Base-by-base conservation (phyloP, 164 flowering plant species). In the Berberis thunbergii region DNA sequence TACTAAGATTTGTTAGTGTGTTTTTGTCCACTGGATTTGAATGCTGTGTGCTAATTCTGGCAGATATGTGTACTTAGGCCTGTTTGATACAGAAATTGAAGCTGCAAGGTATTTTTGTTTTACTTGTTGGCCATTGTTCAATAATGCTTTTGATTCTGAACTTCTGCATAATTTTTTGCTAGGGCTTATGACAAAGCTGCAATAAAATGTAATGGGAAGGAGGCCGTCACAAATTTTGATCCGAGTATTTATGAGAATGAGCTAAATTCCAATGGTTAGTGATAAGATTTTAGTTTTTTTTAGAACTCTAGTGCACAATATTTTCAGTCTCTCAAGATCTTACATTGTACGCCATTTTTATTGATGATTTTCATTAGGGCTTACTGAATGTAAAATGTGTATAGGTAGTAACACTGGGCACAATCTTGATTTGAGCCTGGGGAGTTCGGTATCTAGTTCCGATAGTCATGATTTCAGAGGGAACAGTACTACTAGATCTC, bases 131-230 rank as follows among this genome's bases (percentile, higher is more conserved):
- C 10, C 42, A 1, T 11, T 13, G 13, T 8, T 46, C 5, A 7
- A 8, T 40, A 1, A 54, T 9, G 44, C 13, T 55, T 41, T 10
- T 38, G 26, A 26, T n/a, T 54, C 4, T 6, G 3, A 45, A 2
- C 67, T 45, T 44, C 63, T 43, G 7, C 50, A 41, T 62, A 11
- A 38, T 40, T 56, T 4, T 13, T 7, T 65, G 6, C 3, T 26
- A 91, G 98, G 84, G 97, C 96, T 64, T 94, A 94, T 73, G 99
- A 95, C 57, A 95, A 81, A 73, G 99, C 99, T 62, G 95, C 98
- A 41, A 89, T 95, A 41, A 89, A 86, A 74, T 89, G 86, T 57
- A 91, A 89, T 68, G 99, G 99, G n/a, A 91, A 85, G 67, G 98
- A 95, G 4, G 99, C 99, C 41, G 98, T 95, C 40, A 95, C 99